Evolutionary conservation across 257 asterid genomes (phyloP).

Genomic region (Solanum tacnaense): DNA sequence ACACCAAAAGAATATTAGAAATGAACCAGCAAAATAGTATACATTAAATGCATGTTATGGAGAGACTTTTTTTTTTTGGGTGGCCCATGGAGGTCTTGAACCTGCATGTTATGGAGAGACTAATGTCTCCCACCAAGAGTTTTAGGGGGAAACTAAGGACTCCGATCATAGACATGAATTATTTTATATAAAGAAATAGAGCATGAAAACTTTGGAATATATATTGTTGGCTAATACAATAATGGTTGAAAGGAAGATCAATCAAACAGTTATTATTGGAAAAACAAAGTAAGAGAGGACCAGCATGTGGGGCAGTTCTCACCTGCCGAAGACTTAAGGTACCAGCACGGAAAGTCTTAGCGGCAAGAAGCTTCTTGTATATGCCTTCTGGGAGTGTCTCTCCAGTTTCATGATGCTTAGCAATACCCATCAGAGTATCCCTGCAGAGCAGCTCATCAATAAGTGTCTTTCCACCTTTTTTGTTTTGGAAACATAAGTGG

Average conservation of each 20-base stretch:
- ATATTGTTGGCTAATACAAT: neutral
- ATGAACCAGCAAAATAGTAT: neutral
- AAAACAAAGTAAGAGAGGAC: neutral
- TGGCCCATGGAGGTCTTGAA: neutral
- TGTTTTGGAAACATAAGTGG: neutral
- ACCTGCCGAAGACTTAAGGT: conserved; percentile 95
- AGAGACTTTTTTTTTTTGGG: neutral
- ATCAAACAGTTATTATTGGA: neutral
- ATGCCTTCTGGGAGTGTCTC: conserved; percentile 85
- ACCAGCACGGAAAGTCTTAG: conserved; percentile 98
- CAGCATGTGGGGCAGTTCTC: conserved; percentile 3
- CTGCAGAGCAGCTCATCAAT: conserved; percentile 30
- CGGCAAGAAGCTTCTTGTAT: conserved; percentile 92
- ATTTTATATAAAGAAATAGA: neutral
- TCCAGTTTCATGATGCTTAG: conserved; percentile 95
- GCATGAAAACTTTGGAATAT: neutral
- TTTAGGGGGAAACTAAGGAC: neutral
- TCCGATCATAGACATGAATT: neutral
- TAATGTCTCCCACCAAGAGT: neutral
- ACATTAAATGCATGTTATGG: neutral
- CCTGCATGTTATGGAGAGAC: neutral
- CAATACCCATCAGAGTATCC: conserved; percentile 91
- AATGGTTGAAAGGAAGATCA: neutral
- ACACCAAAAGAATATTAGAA: neutral
- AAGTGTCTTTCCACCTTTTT: neutral